Conservation (phyloP, 2,329 filamentous ascomycete species). For the Venturia carpophila region DNA sequence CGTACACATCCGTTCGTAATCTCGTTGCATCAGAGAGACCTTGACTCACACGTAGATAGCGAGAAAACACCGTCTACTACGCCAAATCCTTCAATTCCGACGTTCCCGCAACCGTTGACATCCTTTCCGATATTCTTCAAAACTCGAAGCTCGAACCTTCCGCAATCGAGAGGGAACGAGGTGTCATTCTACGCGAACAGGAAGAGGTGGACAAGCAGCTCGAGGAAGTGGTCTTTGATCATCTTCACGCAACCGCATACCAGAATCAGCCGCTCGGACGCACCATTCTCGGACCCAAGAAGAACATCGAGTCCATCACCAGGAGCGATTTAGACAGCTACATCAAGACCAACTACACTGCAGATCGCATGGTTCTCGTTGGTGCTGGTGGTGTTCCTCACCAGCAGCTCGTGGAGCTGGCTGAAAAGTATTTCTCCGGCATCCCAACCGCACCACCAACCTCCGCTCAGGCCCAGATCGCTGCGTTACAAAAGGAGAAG, state of each 20-base stretch:
- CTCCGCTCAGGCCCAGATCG: conserved; percentile 61
- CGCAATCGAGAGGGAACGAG: conserved; percentile 94
- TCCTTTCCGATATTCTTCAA: conserved; percentile 97
- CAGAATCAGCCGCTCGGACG: conserved; percentile 92
- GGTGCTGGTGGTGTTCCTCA: conserved; percentile 91
- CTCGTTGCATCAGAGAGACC: not conserved
- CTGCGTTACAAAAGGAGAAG: conserved; percentile 71
- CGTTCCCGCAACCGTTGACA: conserved; percentile 92
- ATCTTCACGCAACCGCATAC: conserved; percentile 96
- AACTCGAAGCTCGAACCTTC: conserved; percentile 94
- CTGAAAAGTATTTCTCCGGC: conserved; percentile 86
- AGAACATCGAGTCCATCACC: conserved; percentile 97
- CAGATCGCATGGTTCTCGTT: conserved; percentile 98
- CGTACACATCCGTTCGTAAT: conserved; percentile 86
- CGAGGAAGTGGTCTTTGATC: conserved; percentile 98
- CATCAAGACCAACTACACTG: conserved; percentile 99
- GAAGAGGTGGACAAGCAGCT: conserved; percentile 99
- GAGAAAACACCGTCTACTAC: conserved; percentile 99
- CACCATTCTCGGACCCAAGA: conserved; percentile 92
- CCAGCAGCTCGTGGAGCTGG: conserved; percentile 86
- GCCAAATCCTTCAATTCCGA: conserved; percentile 98
- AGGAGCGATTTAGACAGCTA: conserved; percentile 86
- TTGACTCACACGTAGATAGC: conserved; percentile 38
- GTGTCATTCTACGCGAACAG: conserved; percentile 96
- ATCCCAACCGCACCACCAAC: conserved; percentile 70